Conservation (phyloP, 805 yeast species). For the Yamadazyma phyllophila region DNA sequence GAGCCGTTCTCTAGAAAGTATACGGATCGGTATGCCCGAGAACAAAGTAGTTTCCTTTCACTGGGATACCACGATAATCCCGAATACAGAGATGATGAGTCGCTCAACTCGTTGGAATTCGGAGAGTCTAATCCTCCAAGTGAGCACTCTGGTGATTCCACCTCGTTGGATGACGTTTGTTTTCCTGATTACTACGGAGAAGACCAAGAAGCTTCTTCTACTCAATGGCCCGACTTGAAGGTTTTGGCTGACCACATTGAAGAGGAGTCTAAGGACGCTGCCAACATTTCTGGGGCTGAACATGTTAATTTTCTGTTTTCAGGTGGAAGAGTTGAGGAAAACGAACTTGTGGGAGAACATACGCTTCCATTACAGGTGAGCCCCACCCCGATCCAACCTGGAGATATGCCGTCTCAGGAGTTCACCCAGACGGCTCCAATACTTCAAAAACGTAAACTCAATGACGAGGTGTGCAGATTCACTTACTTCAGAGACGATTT, state of each 20-base stretch:
- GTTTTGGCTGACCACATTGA: conserved; percentile 65
- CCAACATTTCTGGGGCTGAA: neutral
- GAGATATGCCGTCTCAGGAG: conserved; percentile 48
- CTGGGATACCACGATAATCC: conserved; percentile 5
- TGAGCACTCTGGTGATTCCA: conserved; percentile 58
- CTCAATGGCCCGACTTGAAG: conserved; percentile 79
- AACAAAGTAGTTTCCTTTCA: conserved; percentile 18
- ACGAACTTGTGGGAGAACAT: conserved; percentile 32
- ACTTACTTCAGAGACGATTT: conserved; percentile 91
- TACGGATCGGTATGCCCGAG: conserved; percentile 37
- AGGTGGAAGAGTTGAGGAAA: conserved; percentile 30
- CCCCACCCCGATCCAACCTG: conserved; percentile 73
- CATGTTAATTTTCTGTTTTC: conserved; percentile 13
- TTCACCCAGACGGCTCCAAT: conserved; percentile 26
- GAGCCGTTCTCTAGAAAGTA: neutral
- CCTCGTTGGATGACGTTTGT: conserved; percentile 90
- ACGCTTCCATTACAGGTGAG: conserved; percentile 53
- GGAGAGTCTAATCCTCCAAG: conserved; percentile 64
- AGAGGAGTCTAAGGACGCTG: conserved; percentile 1
- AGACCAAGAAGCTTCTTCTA: conserved; percentile 19
- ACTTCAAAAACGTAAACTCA: conserved; percentile 16
- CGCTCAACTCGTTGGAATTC: conserved; percentile 35
- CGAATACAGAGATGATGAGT: conserved; percentile 14
- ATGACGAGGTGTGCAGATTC: conserved; percentile 54
- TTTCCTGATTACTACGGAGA: conserved; percentile 66